Evolutionary conservation across 2,329 filamentous ascomycete species (phyloP).

Genomic region (Colletotrichum musae): DNA sequence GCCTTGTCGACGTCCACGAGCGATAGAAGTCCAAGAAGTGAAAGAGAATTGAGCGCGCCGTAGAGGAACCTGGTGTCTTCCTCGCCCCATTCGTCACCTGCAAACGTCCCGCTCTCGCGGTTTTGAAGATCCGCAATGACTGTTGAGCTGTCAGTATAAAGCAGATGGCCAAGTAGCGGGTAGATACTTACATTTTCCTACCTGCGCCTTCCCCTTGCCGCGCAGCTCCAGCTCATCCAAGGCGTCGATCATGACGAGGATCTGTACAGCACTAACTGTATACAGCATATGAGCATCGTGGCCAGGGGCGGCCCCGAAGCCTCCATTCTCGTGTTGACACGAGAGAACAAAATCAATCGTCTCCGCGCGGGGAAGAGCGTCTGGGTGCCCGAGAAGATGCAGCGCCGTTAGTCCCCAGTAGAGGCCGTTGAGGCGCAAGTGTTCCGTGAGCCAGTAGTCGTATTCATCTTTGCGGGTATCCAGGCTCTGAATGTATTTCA

Average conservation of each 20-base stretch:
- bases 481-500: constrained; percentile 92
- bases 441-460: constrained; percentile 98
- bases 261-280: constrained; percentile 95
- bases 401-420: constrained; percentile 96
- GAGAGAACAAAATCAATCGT: constrained; percentile 95
- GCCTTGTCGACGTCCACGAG: constrained; percentile 86
- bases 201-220: constrained; percentile 78
- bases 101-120: constrained; percentile 85
- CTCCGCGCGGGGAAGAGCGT: constrained; percentile 84
- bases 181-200: constrained; percentile 80
- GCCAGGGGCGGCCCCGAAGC: constrained; percentile 93
- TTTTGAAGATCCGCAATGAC: constrained; percentile 90
- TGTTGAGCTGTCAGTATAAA: constrained; percentile 48
- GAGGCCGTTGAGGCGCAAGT: constrained; percentile 92
- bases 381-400: constrained; percentile 84
- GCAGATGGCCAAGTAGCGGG: not conserved
- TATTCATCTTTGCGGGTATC: constrained; percentile 94
- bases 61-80: constrained; percentile 96
- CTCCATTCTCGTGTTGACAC: constrained; percentile 90
- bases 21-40: constrained; percentile 81
- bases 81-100: constrained; percentile 97
- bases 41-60: constrained; percentile 89
- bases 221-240: constrained; percentile 84
- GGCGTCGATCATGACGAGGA: constrained; percentile 88
- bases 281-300: constrained; percentile 98